A percentile compares a stretch with the other conserved stretches of the same genome.
These are phyloP conservation scores for Isoetes engelmannii DNA, from an alignment of 83 land plant species.

Conservation along the genomic window DNA sequence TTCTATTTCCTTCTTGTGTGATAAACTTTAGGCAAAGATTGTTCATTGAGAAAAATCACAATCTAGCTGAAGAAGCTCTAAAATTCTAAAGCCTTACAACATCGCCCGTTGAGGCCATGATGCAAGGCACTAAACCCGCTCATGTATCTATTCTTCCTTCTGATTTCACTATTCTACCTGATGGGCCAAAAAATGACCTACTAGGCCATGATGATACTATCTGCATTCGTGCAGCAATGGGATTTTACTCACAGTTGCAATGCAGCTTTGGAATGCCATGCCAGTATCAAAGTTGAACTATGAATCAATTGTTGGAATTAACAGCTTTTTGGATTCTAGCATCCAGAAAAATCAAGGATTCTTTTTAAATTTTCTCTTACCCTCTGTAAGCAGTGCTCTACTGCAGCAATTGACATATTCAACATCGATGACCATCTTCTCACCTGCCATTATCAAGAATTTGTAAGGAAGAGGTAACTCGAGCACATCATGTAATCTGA, in stretches of 20 bases:
- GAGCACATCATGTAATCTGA: too few relatives aligned
- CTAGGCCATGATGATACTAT: background rate
- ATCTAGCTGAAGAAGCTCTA: too few relatives aligned
- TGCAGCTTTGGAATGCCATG: constrained; percentile 58
- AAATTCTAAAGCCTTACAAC: too few relatives aligned
- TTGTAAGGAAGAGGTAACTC: background rate
- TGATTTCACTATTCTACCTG: constrained; percentile 58
- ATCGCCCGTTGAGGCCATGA: too few relatives aligned
- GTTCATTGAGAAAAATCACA: too few relatives aligned
- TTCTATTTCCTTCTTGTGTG: too few relatives aligned
- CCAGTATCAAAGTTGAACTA: constrained; percentile 52
- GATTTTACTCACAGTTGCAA: constrained; percentile 52
- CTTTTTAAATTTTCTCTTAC: too few relatives aligned
- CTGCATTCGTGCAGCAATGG: constrained; percentile 3
- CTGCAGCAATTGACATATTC: too few relatives aligned
- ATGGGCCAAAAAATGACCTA: constrained; percentile 20
- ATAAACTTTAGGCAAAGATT: too few relatives aligned
- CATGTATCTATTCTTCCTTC: constrained; percentile 64
- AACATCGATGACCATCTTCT: constrained; percentile 88
- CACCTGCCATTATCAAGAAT: constrained; percentile 39
- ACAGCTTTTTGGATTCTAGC: constrained; percentile 53
- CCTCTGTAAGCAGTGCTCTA: too few relatives aligned
- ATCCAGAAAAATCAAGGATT: constrained; percentile 67
- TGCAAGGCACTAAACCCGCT: constrained; percentile 78
- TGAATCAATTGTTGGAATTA: constrained; percentile 57